These are phyloP conservation scores for Pseudogymnoascus sp. DNA, from an alignment of 2,329 filamentous ascomycete genomes.

Conservation along the genomic window DNA sequence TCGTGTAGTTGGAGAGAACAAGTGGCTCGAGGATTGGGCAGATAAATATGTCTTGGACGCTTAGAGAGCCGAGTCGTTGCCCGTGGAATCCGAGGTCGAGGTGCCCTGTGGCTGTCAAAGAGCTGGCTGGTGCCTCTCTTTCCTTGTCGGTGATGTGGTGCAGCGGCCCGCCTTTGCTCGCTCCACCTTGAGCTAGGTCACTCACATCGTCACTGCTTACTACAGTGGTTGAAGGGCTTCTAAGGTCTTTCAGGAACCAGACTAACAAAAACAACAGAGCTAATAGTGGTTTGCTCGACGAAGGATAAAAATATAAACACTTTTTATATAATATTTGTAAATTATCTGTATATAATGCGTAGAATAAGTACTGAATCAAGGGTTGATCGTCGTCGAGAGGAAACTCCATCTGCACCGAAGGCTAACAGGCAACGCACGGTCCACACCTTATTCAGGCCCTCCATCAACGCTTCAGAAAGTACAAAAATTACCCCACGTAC, in stretches of 20 bases:
- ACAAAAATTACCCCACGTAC: background rate
- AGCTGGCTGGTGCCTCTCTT: constrained; percentile 5
- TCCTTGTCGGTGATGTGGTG: constrained; percentile 7
- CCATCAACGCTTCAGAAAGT: background rate
- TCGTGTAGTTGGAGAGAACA: background rate
- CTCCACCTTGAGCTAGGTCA: background rate
- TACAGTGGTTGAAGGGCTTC: background rate
- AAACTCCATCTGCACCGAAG: background rate
- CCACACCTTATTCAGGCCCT: background rate
- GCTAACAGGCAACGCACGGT: background rate
- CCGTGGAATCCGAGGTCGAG: constrained; percentile 1
- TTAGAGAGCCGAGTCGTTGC: background rate
- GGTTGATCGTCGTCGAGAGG: background rate
- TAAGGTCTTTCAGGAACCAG: background rate
- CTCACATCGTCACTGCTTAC: constrained; percentile 1
- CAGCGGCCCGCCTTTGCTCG: constrained; percentile 1
- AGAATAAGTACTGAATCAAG: background rate
- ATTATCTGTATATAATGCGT: background rate
- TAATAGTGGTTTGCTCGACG: background rate
- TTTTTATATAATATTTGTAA: background rate
- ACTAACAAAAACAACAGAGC: background rate
- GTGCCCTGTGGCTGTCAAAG: constrained; percentile 6
- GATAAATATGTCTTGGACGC: background rate
- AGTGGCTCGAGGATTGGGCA: background rate
- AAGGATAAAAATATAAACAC: background rate